Percentiles rank a stretch among this genome's conserved stretches.
Conservation (phyloP, 169 alveolate genomes). For the Eimeria zaria region DNA sequence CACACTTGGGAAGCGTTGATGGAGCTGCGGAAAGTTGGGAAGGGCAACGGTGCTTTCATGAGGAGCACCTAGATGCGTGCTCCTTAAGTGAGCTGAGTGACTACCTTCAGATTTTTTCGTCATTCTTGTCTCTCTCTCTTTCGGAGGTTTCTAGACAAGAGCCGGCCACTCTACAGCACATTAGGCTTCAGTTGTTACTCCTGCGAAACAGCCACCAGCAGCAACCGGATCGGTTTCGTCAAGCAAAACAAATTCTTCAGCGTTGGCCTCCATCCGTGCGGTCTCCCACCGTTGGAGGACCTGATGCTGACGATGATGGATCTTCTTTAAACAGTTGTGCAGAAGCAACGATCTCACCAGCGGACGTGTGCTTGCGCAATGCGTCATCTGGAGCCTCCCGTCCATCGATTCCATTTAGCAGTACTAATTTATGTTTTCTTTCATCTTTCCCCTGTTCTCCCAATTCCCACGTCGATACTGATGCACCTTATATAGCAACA, state of each 20-base stretch:
- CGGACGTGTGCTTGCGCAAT: background rate
- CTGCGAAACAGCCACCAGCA: constrained; percentile 46
- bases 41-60: constrained; percentile 19
- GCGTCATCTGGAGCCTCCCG: constrained; percentile 15
- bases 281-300: background rate
- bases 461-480: background rate
- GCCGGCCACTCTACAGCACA: constrained; percentile 50
- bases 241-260: background rate
- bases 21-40: constrained; percentile 67
- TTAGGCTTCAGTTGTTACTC: constrained; percentile 49
- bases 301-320: constrained; percentile 24
- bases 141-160: constrained; percentile 31
- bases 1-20: background rate
- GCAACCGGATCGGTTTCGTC: background rate
- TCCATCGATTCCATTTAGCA: constrained; percentile 28
- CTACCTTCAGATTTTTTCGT: constrained; percentile 30
- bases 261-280: constrained; percentile 26
- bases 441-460: constrained; percentile 25
- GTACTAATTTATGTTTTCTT: constrained; percentile 9
- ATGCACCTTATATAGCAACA: background rate
- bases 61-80: constrained; percentile 44
- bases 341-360: constrained; percentile 6
- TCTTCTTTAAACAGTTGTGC: background rate
- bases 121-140: constrained; percentile 41
- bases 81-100: constrained; percentile 17